These are phyloP conservation scores for Cnidoscolus chayamansa DNA, from an alignment of 441 rosid species.

Conservation along the genomic window DNA sequence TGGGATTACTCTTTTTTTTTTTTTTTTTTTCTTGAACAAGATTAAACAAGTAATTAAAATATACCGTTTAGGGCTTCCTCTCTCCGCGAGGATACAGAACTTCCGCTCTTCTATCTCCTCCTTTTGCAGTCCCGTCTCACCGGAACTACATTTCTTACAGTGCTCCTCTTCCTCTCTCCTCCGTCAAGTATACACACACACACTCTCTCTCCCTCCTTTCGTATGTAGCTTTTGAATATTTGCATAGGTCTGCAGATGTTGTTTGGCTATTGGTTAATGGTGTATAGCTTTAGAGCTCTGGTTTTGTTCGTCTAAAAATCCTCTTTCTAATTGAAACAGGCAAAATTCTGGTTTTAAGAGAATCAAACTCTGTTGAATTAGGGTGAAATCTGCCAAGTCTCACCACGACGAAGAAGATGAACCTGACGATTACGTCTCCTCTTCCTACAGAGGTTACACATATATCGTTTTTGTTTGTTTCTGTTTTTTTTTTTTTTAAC, in stretches of 20 bases:
- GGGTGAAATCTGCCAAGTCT: slow-evolving; percentile 45
- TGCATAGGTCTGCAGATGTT: neutral
- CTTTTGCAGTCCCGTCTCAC: too few species aligned
- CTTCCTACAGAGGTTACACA: slow-evolving; percentile 36
- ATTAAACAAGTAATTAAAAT: too few species aligned
- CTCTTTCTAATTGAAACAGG: neutral
- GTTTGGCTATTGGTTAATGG: neutral
- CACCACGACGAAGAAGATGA: slow-evolving; percentile 54
- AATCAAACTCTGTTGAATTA: slow-evolving; percentile 7
- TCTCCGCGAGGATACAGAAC: too few species aligned
- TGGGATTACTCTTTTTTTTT: too few species aligned
- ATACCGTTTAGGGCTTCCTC: too few species aligned
- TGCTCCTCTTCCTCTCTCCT: neutral
- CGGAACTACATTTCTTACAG: too few species aligned
- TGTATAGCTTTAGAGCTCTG: neutral
- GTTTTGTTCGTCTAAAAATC: neutral
- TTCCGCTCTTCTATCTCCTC: too few species aligned
- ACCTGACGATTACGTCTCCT: slow-evolving; percentile 44
- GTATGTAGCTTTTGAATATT: neutral
- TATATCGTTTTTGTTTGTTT: neutral
- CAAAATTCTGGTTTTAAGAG: neutral
- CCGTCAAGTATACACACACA: neutral
- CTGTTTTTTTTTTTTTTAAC: neutral
- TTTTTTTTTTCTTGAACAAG: too few species aligned
- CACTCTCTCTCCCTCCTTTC: neutral